Base-by-base conservation (phyloP, 768 basidiomycete species). In the Favolaschia claudopus region DNA sequence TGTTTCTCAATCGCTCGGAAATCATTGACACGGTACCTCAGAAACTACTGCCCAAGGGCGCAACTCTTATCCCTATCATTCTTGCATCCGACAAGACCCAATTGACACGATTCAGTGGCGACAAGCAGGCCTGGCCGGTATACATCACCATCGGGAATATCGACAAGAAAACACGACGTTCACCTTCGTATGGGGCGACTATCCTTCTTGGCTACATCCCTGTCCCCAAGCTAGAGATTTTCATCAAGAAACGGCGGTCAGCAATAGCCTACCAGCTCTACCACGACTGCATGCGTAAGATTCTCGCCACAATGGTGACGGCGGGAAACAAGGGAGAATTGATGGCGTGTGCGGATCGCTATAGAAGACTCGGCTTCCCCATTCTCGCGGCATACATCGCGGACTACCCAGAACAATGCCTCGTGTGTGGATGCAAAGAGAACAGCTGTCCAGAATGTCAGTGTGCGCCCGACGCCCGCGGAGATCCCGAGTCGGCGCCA, bases 91-190 rank as follows among this genome's bases (percentile, higher is more conserved):
- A 77, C 62, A 73, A 77, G 47, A 78, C 72, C 1, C 39, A 63
- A 24, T 66, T 78, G 1, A 69, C 71, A 1, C 48, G 50, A 4
- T 72, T 76, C 52, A 46, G 64, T 6, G 68, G 73, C 1, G 68
- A 76, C 55, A 72, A 76, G 56, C 42, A 55, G 34, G 70, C 70
- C 19, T 75, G 72, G 67, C 74, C 76, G 4, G 68, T 77, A 1
- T 77, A 78, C 51, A 29, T 76, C 1, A 68, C 70, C 7, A 65
- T 76, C 38, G 73, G 71, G 1, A 76, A 77, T 31, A 63, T 76
- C 12, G 29, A 46, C 2, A 76, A 72, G 47, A 33, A 52, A 4
- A 52, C 66, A 8, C 68, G 65, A 1, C 53, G 72, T 1, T 34
- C 70, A 39, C 65, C 70, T 0, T 67, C 68, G 0, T 38, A 42